Evolutionary conservation across 345 rosid species (phyloP), one percentile per base, ranked within the genome.

Genomic region (Geranium brycei): DNA sequence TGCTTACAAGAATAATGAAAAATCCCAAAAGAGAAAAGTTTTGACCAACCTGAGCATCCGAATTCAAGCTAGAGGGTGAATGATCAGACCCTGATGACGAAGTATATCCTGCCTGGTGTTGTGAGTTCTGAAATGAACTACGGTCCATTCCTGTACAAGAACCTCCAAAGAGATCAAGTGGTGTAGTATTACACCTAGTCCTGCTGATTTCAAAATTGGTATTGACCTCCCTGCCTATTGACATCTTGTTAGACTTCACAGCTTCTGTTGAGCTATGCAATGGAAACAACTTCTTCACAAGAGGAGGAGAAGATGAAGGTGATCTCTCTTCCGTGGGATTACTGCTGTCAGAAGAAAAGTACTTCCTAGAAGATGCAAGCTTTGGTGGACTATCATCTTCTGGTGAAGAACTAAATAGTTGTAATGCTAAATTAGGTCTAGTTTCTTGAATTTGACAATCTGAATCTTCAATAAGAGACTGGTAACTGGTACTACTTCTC

Each of bases 61-160:
- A 83, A 72, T 80, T 85, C 77, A 78, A 76, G 76, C 88, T 86
- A 58, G 91, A 80, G 61, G 91, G 89, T 60, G 95, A 91, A 74
- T 78, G 89, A 69, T 91, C 97, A 19, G 97, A 91, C 56, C 97
- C 97, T 64, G 97, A 88, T 62, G 95, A 88, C 17, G 91, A 87
- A 1, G 80, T 76, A 67, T 85, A 88, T 64, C 91, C 95, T 64
- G 81, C 74, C 65, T 79, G 95, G 76, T 81, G 78, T 17, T 82
- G 79, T 5, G 75, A 78, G 66, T 72, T 82, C 76, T 81, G 87
- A 71, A 72, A 74, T 58, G 76, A 76, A 71, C 79, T 59, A 67
- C 75, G 79, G 41, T 72, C 78, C 13, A 67, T 62, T 66, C 76
- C 86, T 79, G 68, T 79, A 67, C 74, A 75, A 62, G 85, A 68